Percentiles rank a stretch among this genome's conserved stretches.
Evolutionary conservation across 768 basidiomycete species (phyloP).

Genomic region (Cystobasidium ongulense): DNA sequence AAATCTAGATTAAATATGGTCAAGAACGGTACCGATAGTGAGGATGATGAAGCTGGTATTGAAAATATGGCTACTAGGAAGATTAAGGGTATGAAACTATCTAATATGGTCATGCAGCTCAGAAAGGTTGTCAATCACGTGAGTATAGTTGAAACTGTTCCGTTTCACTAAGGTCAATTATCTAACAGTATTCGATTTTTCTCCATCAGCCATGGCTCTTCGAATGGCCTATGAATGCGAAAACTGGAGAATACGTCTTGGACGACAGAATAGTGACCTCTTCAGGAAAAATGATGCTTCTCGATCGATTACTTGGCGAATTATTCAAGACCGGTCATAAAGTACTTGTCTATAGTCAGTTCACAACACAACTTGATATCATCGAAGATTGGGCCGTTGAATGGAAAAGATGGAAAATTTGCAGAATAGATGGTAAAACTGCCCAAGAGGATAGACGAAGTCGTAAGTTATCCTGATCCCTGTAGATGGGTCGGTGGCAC

Average conservation of each 20-base stretch:
- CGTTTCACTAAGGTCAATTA: background rate
- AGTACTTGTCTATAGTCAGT: conserved; percentile 58
- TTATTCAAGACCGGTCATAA: conserved; percentile 74
- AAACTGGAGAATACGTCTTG: conserved; percentile 57
- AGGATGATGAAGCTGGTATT: conserved; percentile 45
- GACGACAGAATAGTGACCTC: conserved; percentile 73
- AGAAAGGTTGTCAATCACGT: conserved; percentile 68
- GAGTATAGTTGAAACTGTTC: background rate
- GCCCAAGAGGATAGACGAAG: conserved; percentile 16
- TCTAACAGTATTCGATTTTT: too few species aligned
- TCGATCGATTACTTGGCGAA: conserved; percentile 75
- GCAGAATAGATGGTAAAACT: conserved; percentile 43
- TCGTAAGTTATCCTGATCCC: background rate
- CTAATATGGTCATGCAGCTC: conserved; percentile 90
- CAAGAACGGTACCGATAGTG: background rate
- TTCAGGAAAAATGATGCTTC: conserved; percentile 94
- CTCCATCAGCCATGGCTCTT: conserved; percentile 90
- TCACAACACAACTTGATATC: conserved; percentile 91
- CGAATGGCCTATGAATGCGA: conserved; percentile 65
- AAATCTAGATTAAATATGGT: conserved; percentile 10
- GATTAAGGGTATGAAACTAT: conserved; percentile 51
- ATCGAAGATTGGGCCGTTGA: conserved; percentile 90
- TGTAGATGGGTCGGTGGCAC: conserved; percentile 71
- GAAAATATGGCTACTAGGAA: conserved; percentile 45
- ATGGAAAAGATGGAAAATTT: conserved; percentile 71